Evolutionary conservation across 352 stramenopile genomes (phyloP).

Genomic region (Phytophthora pluvialis): DNA sequence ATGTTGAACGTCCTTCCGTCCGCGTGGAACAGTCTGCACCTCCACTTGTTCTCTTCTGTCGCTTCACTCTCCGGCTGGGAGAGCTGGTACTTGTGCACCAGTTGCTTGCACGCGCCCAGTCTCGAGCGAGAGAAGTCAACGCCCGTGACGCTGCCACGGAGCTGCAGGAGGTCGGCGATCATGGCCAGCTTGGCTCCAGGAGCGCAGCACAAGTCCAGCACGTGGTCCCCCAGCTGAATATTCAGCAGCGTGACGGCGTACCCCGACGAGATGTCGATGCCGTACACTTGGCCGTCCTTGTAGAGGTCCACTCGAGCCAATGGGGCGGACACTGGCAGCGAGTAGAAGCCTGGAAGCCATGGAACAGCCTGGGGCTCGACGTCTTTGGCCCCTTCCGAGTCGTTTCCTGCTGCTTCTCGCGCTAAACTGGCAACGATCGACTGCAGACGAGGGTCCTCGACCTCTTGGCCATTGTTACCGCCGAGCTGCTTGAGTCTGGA

Average conservation of each 20-base stretch:
- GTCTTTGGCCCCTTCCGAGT: neutral
- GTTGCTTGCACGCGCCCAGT: constrained; percentile 85
- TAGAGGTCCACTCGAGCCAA: constrained; percentile 61
- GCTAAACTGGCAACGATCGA: constrained; percentile 28
- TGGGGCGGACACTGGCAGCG: constrained; percentile 51
- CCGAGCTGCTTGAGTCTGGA: constrained; percentile 40
- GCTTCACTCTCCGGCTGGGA: constrained; percentile 35
- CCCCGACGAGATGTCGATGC: constrained; percentile 85
- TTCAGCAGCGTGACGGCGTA: constrained; percentile 71
- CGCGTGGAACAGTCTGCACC: constrained; percentile 78
- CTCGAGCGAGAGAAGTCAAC: constrained; percentile 90
- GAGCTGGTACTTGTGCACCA: constrained; percentile 94
- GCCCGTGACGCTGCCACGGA: constrained; percentile 69
- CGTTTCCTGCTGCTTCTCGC: constrained; percentile 20
- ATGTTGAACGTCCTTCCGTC: constrained; percentile 81
- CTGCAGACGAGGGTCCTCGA: constrained; percentile 24
- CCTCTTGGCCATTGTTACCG: neutral
- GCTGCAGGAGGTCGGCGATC: constrained; percentile 84
- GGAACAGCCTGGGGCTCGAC: constrained; percentile 31
- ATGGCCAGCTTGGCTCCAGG: constrained; percentile 93
- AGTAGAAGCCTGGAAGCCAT: constrained; percentile 76
- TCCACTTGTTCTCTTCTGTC: constrained; percentile 37
- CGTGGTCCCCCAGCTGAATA: constrained; percentile 73
- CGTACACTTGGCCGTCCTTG: constrained; percentile 64
- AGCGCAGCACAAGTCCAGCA: constrained; percentile 95